Evolutionary conservation across 129 eudicot species (phyloP).

Genomic region (Flaveria sonorensis): DNA sequence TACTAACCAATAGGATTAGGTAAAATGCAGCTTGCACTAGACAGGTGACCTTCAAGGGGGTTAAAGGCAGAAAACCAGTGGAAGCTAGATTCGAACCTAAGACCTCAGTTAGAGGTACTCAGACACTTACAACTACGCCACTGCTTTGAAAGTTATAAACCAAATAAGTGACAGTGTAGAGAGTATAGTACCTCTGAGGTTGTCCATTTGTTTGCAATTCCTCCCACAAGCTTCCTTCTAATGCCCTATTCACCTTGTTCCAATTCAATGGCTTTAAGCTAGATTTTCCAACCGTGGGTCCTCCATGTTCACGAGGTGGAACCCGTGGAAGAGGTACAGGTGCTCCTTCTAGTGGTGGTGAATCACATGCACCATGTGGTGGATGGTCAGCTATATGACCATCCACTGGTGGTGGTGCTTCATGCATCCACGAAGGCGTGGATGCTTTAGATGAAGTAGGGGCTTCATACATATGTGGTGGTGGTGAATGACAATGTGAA

Average conservation of each 20-base stretch:
- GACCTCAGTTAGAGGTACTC: background rate
- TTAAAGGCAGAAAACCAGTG: background rate
- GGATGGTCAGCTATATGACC: background rate
- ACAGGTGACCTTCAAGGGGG: background rate
- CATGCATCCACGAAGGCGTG: constrained; percentile 28
- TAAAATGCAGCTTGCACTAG: background rate
- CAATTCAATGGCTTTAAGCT: constrained; percentile 84
- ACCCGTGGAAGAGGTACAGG: constrained; percentile 30
- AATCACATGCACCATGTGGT: background rate
- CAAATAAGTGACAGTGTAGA: background rate
- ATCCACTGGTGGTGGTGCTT: constrained; percentile 21
- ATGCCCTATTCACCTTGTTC: constrained; percentile 86
- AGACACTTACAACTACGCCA: background rate
- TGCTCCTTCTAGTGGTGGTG: constrained; percentile 25
- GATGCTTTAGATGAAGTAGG: constrained; percentile 31
- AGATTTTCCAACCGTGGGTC: constrained; percentile 59
- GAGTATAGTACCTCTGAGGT: constrained; percentile 42
- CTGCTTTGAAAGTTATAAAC: background rate
- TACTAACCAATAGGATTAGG: background rate
- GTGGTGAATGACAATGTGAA: background rate
- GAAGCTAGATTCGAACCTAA: background rate
- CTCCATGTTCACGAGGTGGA: constrained; percentile 60
- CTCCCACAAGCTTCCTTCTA: constrained; percentile 94
- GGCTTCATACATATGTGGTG: constrained; percentile 23
- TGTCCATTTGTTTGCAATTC: constrained; percentile 61